These are phyloP conservation scores for Cyphellophora attinorum DNA, from an alignment of 2,329 filamentous ascomycete genomes.

Conservation along the genomic window DNA sequence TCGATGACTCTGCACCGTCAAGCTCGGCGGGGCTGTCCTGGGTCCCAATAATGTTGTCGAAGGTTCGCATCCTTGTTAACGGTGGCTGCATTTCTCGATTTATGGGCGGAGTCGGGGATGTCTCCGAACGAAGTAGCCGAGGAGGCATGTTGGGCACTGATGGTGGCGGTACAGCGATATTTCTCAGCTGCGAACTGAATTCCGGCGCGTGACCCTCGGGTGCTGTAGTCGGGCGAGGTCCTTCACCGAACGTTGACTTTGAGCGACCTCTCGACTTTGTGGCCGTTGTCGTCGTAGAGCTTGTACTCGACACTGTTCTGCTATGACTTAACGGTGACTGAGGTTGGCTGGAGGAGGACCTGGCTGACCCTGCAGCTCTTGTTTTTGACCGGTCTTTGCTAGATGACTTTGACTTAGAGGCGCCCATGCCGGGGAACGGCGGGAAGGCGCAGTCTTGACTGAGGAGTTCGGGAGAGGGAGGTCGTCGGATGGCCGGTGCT, in stretches of 20 bases:
- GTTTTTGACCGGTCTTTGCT: background rate
- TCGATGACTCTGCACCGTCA: too few relatives aligned
- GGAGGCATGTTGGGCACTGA: background rate
- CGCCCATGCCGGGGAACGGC: conserved; percentile 33
- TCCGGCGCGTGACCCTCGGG: background rate
- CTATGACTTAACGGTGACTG: background rate
- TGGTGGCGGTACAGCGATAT: background rate
- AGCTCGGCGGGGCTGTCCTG: background rate
- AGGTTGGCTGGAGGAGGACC: background rate
- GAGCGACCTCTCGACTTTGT: too few relatives aligned
- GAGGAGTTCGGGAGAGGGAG: conserved; percentile 35
- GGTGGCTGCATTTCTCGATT: background rate
- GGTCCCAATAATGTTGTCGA: background rate
- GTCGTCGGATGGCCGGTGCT: conserved; percentile 18
- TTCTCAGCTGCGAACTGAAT: background rate
- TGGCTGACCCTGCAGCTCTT: background rate
- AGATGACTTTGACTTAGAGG: background rate
- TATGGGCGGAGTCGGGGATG: background rate
- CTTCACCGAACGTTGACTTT: too few relatives aligned
- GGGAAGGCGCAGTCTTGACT: conserved; percentile 46
- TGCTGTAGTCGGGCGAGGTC: background rate
- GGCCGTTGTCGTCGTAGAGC: too few relatives aligned
- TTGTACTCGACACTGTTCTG: conserved; percentile 2
- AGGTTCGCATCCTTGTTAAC: background rate
- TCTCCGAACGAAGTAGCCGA: background rate